These are phyloP conservation scores for Neopestalotiopsis sp. DNA, from an alignment of 2,329 filamentous ascomycete genomes.

Conservation along the genomic window DNA sequence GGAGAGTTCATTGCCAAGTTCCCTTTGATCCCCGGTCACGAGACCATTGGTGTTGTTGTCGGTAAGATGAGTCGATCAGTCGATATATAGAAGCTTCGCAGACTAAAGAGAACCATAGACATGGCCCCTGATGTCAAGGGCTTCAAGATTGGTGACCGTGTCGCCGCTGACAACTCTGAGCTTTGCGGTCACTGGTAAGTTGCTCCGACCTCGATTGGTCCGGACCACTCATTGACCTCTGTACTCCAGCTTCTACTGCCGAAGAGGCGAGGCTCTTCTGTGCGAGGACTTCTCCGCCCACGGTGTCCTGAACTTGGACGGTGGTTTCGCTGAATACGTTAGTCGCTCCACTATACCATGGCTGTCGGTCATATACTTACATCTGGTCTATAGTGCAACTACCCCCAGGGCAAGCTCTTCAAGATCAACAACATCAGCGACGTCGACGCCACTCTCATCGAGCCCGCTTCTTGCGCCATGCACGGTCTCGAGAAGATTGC, in stretches of 20 bases:
- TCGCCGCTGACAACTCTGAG: constrained; percentile 68
- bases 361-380: not conserved
- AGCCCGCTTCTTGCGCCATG: constrained; percentile 73
- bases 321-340: constrained; percentile 74
- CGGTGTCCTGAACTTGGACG: constrained; percentile 66
- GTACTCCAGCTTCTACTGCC: constrained; percentile 65
- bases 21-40: constrained; percentile 70
- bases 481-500: constrained; percentile 73
- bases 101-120: constrained; percentile 25
- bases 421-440: constrained; percentile 69
- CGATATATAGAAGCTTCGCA: not conserved
- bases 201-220: not conserved
- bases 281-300: constrained; percentile 74
- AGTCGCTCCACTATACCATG: constrained; percentile 10
- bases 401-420: constrained; percentile 62
- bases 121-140: constrained; percentile 57
- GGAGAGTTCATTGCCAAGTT: constrained; percentile 71
- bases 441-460: constrained; percentile 72
- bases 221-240: constrained; percentile 17
- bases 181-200: constrained; percentile 67
- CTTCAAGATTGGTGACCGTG: constrained; percentile 66
- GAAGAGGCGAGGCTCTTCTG: constrained; percentile 68
- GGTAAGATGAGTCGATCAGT: too few species aligned
- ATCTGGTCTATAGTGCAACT: constrained; percentile 42
- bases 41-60: constrained; percentile 70